Percentiles rank a stretch among this genome's conserved stretches.
phyloP scores from a whole-genome alignment of 1,284 basidiomycete species.

The Ceraceosorus guamensis region DNA sequence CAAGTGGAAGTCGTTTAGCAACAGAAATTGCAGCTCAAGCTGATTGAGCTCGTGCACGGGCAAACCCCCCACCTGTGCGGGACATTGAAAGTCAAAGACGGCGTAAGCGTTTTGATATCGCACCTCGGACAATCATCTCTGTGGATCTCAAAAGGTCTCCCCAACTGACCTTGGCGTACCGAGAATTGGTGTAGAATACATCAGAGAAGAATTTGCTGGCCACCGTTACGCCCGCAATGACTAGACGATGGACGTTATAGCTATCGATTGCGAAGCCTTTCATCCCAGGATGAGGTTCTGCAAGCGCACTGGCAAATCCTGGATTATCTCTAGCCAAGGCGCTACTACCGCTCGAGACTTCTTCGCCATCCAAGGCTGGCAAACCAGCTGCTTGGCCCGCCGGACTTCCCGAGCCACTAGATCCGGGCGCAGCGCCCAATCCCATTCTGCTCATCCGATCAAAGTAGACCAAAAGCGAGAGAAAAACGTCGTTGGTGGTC shows the following conservation, averaged over 20 bases:
- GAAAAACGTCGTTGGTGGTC: conserved; percentile 94
- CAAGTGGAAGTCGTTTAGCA: conserved; percentile 88
- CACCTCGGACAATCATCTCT: not conserved
- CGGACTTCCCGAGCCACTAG: conserved; percentile 20
- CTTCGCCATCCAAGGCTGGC: conserved; percentile 12
- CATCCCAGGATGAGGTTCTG: conserved; percentile 27
- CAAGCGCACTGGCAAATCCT: not conserved
- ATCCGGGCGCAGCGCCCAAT: conserved; percentile 43
- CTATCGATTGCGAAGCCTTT: conserved; percentile 87
- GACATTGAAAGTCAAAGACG: not conserved
- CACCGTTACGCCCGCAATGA: conserved; percentile 95
- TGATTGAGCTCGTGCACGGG: conserved; percentile 91
- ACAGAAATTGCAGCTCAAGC: conserved; percentile 89
- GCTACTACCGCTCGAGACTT: not conserved
- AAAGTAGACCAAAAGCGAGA: conserved; percentile 89
- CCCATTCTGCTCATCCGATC: conserved; percentile 69
- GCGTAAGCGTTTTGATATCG: not conserved
- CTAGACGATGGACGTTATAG: conserved; percentile 89
- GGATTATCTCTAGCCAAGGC: not conserved
- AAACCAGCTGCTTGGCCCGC: conserved; percentile 28
- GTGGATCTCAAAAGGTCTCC: not conserved
- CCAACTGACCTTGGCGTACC: conserved; percentile 83
- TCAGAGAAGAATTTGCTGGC: conserved; percentile 98
- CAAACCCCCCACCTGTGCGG: conserved; percentile 74
- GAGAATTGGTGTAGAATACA: conserved; percentile 98